Evolutionary conservation across 768 basidiomycete genomes (phyloP), one percentile per base, ranked within the genome.

Genomic region (Mycena capillaripes): DNA sequence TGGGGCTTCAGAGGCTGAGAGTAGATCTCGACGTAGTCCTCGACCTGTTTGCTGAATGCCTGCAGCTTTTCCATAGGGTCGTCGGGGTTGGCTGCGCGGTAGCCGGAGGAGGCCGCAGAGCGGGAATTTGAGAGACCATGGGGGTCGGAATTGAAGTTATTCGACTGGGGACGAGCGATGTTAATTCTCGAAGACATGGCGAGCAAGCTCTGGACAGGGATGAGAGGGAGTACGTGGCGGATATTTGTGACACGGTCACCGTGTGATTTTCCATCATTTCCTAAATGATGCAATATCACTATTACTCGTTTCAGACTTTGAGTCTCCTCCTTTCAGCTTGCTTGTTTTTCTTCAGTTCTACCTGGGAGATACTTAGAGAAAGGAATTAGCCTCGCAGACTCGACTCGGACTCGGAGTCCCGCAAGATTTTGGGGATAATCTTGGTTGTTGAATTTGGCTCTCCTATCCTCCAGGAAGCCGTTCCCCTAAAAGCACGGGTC

Each of bases 1-100:
- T 97, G 92, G 63, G 98, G 98, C 81, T 93, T 92, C 83, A 99
- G 86, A 23, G 98, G 98, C 79, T 98, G 94, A 10, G 96, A 93
- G 83, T 94, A 93, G 75, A 95, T 92, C 81, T 99, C 98, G 79
- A 98, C 89, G 74, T 92, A 86, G 84, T 99, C 98, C 85, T 99
- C 98, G 66, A 96, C 88, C 81, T 91, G 88, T 81, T 90, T 92
- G 81, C 89, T 89, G 76, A 91, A 85, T 9, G 87, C 86, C 73
- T 91, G 89, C 58, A 96, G 81, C 82, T 93, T 93, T 83, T 95
- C 94, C 70, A 95, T 76, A 0, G 94, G 95, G 84, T 93, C 92
- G 78, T 95, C 92, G 1, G 93, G 92, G 84, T 95, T 89, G 34
- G 93, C 93, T 2, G 94, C 88, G 67, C 93, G 89, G 86, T 93